These are phyloP conservation scores for Neurospora intermedia DNA, from an alignment of 495 filamentous ascomycete genomes.

Conservation along the genomic window DNA sequence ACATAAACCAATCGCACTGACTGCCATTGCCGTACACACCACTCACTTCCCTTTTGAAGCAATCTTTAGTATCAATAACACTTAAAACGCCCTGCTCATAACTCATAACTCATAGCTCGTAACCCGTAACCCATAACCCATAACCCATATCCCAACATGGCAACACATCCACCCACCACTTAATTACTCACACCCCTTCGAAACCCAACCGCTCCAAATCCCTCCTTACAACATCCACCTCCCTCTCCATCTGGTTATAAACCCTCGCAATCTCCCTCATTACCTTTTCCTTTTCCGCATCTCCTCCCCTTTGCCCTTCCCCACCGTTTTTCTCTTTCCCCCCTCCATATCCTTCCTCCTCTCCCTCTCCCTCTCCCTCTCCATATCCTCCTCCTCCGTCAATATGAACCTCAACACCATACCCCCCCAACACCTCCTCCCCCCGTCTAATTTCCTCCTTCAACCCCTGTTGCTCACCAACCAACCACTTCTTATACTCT, in stretches of 20 bases:
- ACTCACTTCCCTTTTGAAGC: background rate
- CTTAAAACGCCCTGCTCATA: background rate
- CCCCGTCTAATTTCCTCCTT: slow-evolving; percentile 20
- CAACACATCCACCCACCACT: too few relatives aligned
- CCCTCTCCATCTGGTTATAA: slow-evolving; percentile 43
- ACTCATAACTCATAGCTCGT: background rate
- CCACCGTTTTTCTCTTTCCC: too few relatives aligned
- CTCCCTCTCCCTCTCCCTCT: slow-evolving; percentile 3
- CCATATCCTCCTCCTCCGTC: slow-evolving; percentile 8
- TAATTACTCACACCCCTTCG: slow-evolving; percentile 12
- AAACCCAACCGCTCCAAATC: slow-evolving; percentile 50
- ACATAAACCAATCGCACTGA: too few relatives aligned
- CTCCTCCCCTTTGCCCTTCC: slow-evolving; percentile 6
- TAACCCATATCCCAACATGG: too few relatives aligned
- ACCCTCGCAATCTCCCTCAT: slow-evolving; percentile 46
- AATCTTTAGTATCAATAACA: background rate
- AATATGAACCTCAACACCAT: slow-evolving; percentile 15
- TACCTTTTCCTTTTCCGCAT: slow-evolving; percentile 23
- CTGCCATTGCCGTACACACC: too few relatives aligned
- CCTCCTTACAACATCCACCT: slow-evolving; percentile 43
- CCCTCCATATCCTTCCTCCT: too few relatives aligned
- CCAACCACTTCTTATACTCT: background rate
- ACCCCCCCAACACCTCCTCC: background rate
- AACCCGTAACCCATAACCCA: background rate
- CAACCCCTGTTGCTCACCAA: slow-evolving; percentile 26